Conservation (phyloP, 805 yeast genomes). For the Saturnispora dispora region DNA sequence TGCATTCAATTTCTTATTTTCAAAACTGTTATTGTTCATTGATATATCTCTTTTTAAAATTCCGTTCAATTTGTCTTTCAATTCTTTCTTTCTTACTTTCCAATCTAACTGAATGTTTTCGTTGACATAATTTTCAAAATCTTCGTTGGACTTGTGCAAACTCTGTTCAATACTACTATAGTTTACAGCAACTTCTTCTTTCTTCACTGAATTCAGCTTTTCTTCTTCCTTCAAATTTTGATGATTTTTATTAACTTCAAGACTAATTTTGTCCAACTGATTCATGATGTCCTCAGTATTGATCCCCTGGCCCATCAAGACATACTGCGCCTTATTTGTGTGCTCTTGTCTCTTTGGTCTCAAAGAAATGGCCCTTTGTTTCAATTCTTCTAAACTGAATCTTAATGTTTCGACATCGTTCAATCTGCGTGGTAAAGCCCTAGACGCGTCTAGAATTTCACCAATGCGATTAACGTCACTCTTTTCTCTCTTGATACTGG, state of each 20-base stretch:
- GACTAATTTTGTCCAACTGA: slow-evolving; percentile 32
- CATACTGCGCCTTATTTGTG: slow-evolving; percentile 72
- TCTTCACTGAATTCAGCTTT: background rate
- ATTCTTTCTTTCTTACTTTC: slow-evolving; percentile 66
- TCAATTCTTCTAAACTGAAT: slow-evolving; percentile 71
- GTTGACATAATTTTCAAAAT: slow-evolving; percentile 70
- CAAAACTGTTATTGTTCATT: slow-evolving; percentile 11
- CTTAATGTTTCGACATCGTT: slow-evolving; percentile 74
- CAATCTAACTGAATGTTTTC: slow-evolving; percentile 74
- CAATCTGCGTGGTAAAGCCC: slow-evolving; percentile 55
- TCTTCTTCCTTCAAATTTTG: background rate
- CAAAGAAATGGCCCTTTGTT: slow-evolving; percentile 51
- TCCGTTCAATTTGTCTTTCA: slow-evolving; percentile 64
- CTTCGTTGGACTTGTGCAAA: slow-evolving; percentile 61
- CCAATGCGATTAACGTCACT: slow-evolving; percentile 31
- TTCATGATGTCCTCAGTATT: slow-evolving; percentile 74
- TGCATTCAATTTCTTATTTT: slow-evolving; percentile 13
- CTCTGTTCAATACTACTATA: slow-evolving; percentile 34
- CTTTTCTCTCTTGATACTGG: slow-evolving; percentile 2
- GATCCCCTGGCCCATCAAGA: slow-evolving; percentile 83
- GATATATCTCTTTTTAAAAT: slow-evolving; percentile 28
- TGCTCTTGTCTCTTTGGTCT: slow-evolving; percentile 33
- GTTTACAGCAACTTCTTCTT: background rate
- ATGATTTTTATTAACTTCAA: background rate
- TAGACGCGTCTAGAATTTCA: slow-evolving; percentile 70